phyloP scores from a whole-genome alignment of 1,139 yeast species.

The Candida tetrigidarum region DNA sequence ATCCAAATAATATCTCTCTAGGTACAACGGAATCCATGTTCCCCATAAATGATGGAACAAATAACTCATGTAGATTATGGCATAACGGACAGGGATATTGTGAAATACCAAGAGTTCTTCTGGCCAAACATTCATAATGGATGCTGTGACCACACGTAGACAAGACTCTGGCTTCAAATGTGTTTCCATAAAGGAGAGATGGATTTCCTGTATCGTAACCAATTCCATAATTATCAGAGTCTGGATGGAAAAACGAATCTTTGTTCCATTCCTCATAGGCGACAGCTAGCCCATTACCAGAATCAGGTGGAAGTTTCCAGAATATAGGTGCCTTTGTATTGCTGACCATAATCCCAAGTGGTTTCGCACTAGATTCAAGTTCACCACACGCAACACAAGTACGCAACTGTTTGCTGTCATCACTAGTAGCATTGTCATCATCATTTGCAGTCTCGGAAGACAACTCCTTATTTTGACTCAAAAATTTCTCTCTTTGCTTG shows the following conservation, averaged over 20 bases:
- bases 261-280: constrained; percentile 34
- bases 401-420: constrained; percentile 22
- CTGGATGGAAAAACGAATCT: constrained; percentile 15
- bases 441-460: constrained; percentile 12
- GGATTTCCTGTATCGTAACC: constrained; percentile 23
- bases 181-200: not conserved
- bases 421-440: constrained; percentile 15
- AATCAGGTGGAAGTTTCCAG: constrained; percentile 49
- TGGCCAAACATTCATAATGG: constrained; percentile 58
- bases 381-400: constrained; percentile 74
- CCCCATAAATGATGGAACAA: constrained; percentile 46
- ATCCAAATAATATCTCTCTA: constrained; percentile 16
- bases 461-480: constrained; percentile 33
- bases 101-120: constrained; percentile 30
- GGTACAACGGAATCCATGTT: constrained; percentile 24
- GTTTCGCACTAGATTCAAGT: constrained; percentile 43
- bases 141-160: constrained; percentile 74
- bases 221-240: constrained; percentile 26
- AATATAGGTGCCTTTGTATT: constrained; percentile 41
- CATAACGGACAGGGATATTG: constrained; percentile 66
- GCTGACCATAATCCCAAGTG: constrained; percentile 60
- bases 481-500: constrained; percentile 42
- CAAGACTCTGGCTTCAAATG: constrained; percentile 36
- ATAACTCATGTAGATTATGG: constrained; percentile 51
- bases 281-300: constrained; percentile 8